phyloP scores from a whole-genome alignment of 805 yeast species.

The Candida sithepensis region DNA sequence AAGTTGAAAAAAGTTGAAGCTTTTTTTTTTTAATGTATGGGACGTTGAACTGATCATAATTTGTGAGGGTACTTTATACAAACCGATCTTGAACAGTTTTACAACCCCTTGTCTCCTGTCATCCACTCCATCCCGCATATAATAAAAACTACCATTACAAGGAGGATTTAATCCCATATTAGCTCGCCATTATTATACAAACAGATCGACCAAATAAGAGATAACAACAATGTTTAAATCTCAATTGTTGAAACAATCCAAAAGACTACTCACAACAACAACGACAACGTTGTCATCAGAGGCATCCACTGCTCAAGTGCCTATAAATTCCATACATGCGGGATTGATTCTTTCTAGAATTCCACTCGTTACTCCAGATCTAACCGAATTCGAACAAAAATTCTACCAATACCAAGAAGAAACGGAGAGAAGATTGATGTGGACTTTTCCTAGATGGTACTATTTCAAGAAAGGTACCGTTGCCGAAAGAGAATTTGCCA shows the following conservation, averaged over 20 bases:
- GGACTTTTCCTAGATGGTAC: slow-evolving; percentile 95
- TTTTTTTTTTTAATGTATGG: no score
- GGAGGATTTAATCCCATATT: no score
- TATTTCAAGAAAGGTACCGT: slow-evolving; percentile 89
- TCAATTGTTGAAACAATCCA: slow-evolving; percentile 3
- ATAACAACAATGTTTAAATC: not conserved
- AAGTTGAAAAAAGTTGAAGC: not conserved
- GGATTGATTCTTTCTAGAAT: slow-evolving; percentile 70
- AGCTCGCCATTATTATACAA: no score
- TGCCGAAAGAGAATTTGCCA: slow-evolving; percentile 74
- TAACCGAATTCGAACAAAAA: slow-evolving; percentile 64
- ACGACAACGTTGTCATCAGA: slow-evolving; percentile 3
- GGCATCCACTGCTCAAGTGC: no score
- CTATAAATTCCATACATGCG: slow-evolving; percentile 31
- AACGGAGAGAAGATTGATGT: slow-evolving; percentile 85
- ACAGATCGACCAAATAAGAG: not conserved
- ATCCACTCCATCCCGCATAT: no score
- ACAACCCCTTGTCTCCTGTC: no score
- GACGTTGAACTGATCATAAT: no score
- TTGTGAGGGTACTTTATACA: no score
- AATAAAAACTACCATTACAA: no score
- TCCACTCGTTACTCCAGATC: slow-evolving; percentile 81
- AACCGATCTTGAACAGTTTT: no score
- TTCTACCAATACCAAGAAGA: slow-evolving; percentile 83
- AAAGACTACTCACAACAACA: slow-evolving; percentile 13